Conservation (phyloP, 169 alveolate genomes). For the Perkinsus marinus region DNA sequence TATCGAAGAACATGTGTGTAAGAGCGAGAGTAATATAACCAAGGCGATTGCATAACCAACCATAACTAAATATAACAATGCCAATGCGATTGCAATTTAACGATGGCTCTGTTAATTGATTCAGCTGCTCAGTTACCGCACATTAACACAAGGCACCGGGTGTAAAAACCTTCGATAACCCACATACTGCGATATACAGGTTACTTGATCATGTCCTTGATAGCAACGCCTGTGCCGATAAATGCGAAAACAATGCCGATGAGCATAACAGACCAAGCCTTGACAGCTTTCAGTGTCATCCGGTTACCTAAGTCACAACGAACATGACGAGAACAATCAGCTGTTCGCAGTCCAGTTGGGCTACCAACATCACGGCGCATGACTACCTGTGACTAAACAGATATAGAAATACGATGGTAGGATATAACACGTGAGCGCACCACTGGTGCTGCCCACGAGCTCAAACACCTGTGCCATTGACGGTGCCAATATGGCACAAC, state of each 20-base stretch:
- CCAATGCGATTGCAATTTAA: no score
- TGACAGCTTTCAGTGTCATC: neutral
- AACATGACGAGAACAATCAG: no score
- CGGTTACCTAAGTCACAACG: neutral
- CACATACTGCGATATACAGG: neutral
- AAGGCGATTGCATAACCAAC: no score
- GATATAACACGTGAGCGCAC: constrained; percentile 1
- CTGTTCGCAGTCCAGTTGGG: no score
- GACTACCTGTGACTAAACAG: neutral
- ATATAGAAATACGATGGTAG: neutral
- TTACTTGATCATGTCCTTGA: neutral
- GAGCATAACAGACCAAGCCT: neutral
- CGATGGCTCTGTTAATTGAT: no score
- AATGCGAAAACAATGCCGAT: neutral
- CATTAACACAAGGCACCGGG: no score
- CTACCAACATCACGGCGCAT: no score
- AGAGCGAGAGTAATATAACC: no score
- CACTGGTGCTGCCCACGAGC: constrained; percentile 5
- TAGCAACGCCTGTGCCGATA: neutral
- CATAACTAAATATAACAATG: no score
- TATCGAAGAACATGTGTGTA: no score
- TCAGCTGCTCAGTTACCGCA: no score
- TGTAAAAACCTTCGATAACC: no score
- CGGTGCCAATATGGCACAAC: neutral
- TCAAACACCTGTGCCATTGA: constrained; percentile 3